These are phyloP conservation scores for Gillenia trifoliata DNA, from an alignment of 306 rosid genomes.

Conservation along the genomic window DNA sequence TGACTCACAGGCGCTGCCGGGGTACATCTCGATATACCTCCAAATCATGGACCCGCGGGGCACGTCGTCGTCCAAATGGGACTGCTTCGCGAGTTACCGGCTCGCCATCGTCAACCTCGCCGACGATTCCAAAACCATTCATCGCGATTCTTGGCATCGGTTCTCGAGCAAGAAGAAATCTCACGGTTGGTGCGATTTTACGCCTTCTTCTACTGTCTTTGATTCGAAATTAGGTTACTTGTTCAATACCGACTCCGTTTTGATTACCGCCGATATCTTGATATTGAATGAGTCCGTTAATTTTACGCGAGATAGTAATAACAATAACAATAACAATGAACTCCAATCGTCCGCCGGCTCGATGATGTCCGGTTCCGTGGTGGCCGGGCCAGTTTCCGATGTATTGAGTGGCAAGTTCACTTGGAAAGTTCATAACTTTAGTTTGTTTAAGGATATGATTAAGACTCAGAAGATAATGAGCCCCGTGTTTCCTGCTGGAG, in stretches of 20 bases:
- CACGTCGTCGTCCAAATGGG: constrained; percentile 94
- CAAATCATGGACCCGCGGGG: constrained; percentile 99
- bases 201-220: constrained; percentile 78
- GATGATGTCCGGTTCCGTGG: constrained; percentile 47
- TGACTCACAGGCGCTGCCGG: constrained; percentile 89
- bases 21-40: constrained; percentile 88
- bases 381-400: constrained; percentile 61
- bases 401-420: constrained; percentile 94
- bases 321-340: constrained; percentile 59
- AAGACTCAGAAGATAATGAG: constrained; percentile 99
- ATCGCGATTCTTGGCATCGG: constrained; percentile 97
- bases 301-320: constrained; percentile 81
- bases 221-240: constrained; percentile 83
- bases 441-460: constrained; percentile 88
- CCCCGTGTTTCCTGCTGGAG: constrained; percentile 96
- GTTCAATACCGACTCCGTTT: constrained; percentile 63
- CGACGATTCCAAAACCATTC: constrained; percentile 87
- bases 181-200: constrained; percentile 98
- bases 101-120: constrained; percentile 69
- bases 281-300: constrained; percentile 81
- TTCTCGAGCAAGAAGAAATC: constrained; percentile 95
- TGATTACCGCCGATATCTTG: constrained; percentile 89
- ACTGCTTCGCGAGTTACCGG: constrained; percentile 96
- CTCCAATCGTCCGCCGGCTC: constrained; percentile 48
- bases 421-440: constrained; percentile 95